phyloP scores from a whole-genome alignment of 768 basidiomycete genomes.

The Terana coerulea region DNA sequence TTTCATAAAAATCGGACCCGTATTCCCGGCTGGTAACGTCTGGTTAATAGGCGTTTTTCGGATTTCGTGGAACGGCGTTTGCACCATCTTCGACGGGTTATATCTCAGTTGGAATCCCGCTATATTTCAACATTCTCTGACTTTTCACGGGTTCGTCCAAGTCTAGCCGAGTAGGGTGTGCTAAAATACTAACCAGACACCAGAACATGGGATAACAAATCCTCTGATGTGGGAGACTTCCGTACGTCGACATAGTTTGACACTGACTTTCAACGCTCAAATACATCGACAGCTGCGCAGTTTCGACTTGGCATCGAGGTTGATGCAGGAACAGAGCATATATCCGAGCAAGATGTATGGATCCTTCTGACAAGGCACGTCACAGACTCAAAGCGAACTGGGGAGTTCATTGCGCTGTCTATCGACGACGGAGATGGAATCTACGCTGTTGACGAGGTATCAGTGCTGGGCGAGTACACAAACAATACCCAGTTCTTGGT shows the following conservation, averaged over 20 bases:
- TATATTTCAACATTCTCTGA: conserved; percentile 44
- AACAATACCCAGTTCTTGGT: conserved; percentile 46
- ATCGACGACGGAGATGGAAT: conserved; percentile 42
- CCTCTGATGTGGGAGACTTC: conserved; percentile 17
- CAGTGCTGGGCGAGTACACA: conserved; percentile 32
- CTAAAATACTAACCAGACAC: neutral
- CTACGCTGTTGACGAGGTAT: neutral
- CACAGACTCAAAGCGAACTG: conserved; percentile 47
- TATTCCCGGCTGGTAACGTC: neutral
- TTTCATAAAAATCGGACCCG: neutral
- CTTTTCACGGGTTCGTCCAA: conserved; percentile 65
- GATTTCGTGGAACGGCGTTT: conserved; percentile 75
- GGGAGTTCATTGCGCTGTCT: conserved; percentile 69
- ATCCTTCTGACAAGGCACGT: conserved; percentile 78
- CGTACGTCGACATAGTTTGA: conserved; percentile 8
- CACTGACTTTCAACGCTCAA: neutral
- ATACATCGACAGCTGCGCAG: neutral
- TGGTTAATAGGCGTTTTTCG: conserved; percentile 9
- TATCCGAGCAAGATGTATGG: conserved; percentile 54
- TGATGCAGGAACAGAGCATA: too few relatives aligned
- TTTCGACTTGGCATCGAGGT: neutral
- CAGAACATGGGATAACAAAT: conserved; percentile 26
- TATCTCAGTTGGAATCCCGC: conserved; percentile 86
- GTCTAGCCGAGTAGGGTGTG: too few relatives aligned
- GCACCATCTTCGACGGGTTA: conserved; percentile 71